These are phyloP conservation scores for Monilinia fructicola DNA, from an alignment of 2,329 filamentous ascomycete species.

Conservation along the genomic window DNA sequence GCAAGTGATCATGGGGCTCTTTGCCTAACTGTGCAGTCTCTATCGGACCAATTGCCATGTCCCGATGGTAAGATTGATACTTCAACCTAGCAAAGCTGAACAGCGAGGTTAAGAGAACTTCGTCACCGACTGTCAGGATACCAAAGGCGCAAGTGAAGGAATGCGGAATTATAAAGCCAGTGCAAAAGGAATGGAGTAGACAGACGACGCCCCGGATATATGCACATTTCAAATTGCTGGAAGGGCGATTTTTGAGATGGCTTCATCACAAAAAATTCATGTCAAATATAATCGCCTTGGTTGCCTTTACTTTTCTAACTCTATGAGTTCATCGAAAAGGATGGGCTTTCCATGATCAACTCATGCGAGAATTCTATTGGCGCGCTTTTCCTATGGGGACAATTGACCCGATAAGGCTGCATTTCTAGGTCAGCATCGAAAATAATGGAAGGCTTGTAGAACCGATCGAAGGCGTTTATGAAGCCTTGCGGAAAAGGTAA, in stretches of 20 bases:
- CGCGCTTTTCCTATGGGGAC: background rate
- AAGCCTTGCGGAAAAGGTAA: background rate
- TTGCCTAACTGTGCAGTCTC: background rate
- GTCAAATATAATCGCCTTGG: background rate
- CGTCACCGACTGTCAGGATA: background rate
- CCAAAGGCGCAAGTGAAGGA: background rate
- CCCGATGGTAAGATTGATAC: slow-evolving; percentile 5
- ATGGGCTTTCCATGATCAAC: background rate
- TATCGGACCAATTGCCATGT: background rate
- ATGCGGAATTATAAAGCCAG: background rate
- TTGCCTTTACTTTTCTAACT: background rate
- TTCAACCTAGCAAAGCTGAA: background rate
- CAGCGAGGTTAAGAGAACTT: background rate
- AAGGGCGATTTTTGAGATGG: background rate
- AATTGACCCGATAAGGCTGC: slow-evolving; percentile 5
- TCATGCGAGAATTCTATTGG: background rate
- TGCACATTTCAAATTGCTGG: background rate
- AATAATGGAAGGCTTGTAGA: background rate
- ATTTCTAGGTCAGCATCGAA: background rate
- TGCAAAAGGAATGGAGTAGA: background rate
- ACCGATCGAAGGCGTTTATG: background rate
- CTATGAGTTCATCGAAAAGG: background rate
- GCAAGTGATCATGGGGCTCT: background rate
- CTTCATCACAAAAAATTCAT: background rate
- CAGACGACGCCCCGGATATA: background rate